phyloP scores from a whole-genome alignment of 805 yeast genomes.

The Cephaloascus albidus region DNA sequence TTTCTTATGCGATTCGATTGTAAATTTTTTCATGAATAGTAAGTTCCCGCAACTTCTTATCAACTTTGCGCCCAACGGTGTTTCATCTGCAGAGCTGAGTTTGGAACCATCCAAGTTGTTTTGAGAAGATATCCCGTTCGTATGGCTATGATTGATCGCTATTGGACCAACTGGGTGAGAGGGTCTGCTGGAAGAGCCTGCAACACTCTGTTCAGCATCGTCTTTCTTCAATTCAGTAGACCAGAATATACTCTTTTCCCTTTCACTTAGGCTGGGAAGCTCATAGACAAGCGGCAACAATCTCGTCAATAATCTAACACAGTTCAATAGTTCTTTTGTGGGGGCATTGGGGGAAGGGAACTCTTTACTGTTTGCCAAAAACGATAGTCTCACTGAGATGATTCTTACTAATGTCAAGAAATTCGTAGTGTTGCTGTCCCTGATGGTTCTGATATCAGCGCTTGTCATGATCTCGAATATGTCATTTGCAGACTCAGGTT shows the following conservation, averaged over 20 bases:
- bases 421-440: conserved; percentile 49
- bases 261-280: conserved; percentile 21
- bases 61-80: conserved; percentile 22
- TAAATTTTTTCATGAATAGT: conserved; percentile 50
- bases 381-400: conserved; percentile 20
- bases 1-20: conserved; percentile 19
- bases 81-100: conserved; percentile 4
- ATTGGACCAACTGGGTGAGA: conserved; percentile 14
- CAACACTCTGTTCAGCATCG: conserved; percentile 9
- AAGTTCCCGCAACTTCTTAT: conserved; percentile 30
- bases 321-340: conserved; percentile 38
- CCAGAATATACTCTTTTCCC: conserved; percentile 35
- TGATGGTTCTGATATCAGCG: conserved; percentile 47
- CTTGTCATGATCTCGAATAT: conserved; percentile 48
- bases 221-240: conserved; percentile 14
- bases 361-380: conserved; percentile 10
- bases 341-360: conserved; percentile 15
- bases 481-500: conserved; percentile 40
- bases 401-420: conserved; percentile 43
- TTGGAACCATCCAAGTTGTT: conserved; percentile 8
- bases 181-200: conserved; percentile 9
- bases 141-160: conserved; percentile 11
- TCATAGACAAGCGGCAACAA: conserved; percentile 65
- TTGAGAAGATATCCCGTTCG: conserved; percentile 5
- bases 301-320: conserved; percentile 55